A percentile compares a stretch with the other conserved stretches of the same genome.
These are phyloP conservation scores for Ramaria sp. DNA, from an alignment of 768 basidiomycete genomes.

Conservation along the genomic window DNA sequence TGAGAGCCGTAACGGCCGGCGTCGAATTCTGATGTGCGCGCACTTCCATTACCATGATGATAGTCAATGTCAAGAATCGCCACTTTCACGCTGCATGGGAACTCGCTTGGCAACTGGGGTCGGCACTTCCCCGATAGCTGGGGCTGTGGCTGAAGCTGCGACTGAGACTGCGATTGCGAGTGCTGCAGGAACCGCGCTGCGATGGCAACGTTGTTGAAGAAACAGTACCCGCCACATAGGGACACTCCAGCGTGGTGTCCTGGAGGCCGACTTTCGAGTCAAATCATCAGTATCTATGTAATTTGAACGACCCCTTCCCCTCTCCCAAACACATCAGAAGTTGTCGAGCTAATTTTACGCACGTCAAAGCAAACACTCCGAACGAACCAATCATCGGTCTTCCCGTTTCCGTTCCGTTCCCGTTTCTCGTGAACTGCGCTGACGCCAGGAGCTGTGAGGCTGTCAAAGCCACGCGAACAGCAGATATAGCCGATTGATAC, in stretches of 20 bases:
- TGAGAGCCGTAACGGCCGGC: too few relatives aligned
- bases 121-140: background rate
- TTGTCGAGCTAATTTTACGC: background rate
- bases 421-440: background rate
- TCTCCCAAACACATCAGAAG: too few relatives aligned
- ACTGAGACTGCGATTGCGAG: background rate
- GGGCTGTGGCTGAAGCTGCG: background rate
- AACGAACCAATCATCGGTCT: background rate
- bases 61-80: slow-evolving; percentile 28
- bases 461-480: slow-evolving; percentile 18
- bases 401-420: background rate
- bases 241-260: slow-evolving; percentile 22
- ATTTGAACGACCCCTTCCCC: background rate
- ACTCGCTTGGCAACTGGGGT: background rate
- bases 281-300: background rate
- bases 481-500: slow-evolving; percentile 19
- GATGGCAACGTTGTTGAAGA: slow-evolving; percentile 23
- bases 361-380: slow-evolving; percentile 18
- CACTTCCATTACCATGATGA: slow-evolving; percentile 27
- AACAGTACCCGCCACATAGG: slow-evolving; percentile 26
- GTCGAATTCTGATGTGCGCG: too few relatives aligned
- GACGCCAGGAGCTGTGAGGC: slow-evolving; percentile 15
- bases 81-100: slow-evolving; percentile 5
- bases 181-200: slow-evolving; percentile 21
- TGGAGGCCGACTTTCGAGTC: slow-evolving; percentile 22